These are phyloP conservation scores for Pistacia atlantica DNA, from an alignment of 345 rosid genomes.

Conservation along the genomic window DNA sequence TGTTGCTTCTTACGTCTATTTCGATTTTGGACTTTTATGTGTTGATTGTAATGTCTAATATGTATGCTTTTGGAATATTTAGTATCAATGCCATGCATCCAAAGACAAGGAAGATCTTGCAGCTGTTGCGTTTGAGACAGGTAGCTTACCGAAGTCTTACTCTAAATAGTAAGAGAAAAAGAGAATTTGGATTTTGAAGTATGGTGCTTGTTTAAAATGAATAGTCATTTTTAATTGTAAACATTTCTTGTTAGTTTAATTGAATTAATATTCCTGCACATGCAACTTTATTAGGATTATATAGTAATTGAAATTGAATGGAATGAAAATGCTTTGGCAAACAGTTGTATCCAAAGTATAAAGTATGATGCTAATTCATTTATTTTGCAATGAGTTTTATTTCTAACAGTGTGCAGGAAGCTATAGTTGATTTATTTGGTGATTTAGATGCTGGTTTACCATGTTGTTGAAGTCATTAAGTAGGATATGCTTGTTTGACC, in stretches of 20 bases:
- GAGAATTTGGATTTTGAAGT: too few species aligned
- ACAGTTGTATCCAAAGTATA: not conserved
- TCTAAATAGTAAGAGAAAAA: not conserved
- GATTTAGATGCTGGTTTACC: not conserved
- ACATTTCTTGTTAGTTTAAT: too few species aligned
- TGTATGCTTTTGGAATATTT: not conserved
- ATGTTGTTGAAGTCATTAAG: not conserved
- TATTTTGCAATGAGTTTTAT: not conserved
- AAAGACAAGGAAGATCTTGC: constrained; percentile 61
- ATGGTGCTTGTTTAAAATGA: too few species aligned
- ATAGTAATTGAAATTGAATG: too few species aligned
- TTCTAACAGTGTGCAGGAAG: not conserved
- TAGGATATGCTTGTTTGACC: not conserved
- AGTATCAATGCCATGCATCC: constrained; percentile 95
- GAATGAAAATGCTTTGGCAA: too few species aligned
- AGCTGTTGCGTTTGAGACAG: constrained; percentile 85
- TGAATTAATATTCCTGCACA: too few species aligned
- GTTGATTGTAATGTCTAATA: not conserved
- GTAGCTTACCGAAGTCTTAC: constrained; percentile 28
- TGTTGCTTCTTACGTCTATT: too few species aligned
- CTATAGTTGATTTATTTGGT: not conserved
- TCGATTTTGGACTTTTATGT: too few species aligned
- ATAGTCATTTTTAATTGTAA: too few species aligned
- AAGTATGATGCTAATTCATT: too few species aligned
- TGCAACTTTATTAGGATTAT: too few species aligned